Evolutionary conservation across 768 basidiomycete genomes (phyloP).

Genomic region (Trametes coccinea): DNA sequence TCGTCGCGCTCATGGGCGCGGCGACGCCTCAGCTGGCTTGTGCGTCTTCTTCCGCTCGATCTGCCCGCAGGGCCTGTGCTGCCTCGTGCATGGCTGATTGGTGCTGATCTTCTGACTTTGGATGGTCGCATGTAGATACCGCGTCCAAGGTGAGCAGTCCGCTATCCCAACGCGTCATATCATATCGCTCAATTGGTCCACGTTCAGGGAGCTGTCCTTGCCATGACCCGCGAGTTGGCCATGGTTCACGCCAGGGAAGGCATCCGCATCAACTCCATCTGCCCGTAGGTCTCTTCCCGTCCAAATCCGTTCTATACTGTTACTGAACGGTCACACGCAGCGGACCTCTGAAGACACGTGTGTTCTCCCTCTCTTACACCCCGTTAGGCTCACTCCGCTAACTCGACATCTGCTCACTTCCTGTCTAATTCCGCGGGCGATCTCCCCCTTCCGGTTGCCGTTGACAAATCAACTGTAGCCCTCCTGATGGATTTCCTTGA

Average conservation of each 20-base stretch:
- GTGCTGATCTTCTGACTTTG: background rate
- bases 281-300: constrained; percentile 64
- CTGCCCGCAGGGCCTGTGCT: background rate
- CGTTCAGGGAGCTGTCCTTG: constrained; percentile 86
- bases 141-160: constrained; percentile 72
- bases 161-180: background rate
- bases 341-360: constrained; percentile 93
- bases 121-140: constrained; percentile 59
- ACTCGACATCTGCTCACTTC: background rate
- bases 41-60: constrained; percentile 42
- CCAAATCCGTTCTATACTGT: background rate
- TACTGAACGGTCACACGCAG: constrained; percentile 41
- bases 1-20: constrained; percentile 93
- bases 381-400: background rate
- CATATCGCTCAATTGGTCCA: background rate
- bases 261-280: constrained; percentile 92
- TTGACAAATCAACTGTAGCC: constrained; percentile 48
- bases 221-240: constrained; percentile 96
- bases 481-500: constrained; percentile 98
- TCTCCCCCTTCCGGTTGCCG: background rate
- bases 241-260: constrained; percentile 98
- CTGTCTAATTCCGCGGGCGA: background rate
- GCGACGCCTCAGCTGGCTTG: constrained; percentile 99
- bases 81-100: too few species aligned
- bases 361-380: constrained; percentile 30